Percentiles rank a stretch among this genome's conserved stretches.
Conservation (phyloP, 1,139 yeast genomes). For the Geotrichum fermentans region DNA sequence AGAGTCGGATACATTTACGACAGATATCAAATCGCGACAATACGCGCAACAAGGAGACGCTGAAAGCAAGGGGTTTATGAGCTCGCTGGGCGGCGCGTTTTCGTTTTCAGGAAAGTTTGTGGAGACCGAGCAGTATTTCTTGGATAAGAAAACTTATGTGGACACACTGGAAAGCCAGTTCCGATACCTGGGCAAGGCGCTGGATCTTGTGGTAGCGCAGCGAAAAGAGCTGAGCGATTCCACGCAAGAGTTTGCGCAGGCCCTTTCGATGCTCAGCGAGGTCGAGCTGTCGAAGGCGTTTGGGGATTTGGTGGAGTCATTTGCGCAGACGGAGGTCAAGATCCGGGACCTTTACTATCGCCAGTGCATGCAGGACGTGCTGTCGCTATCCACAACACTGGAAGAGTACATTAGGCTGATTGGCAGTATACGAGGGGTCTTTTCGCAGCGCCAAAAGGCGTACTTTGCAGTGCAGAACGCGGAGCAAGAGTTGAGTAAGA, state of each 20-base stretch:
- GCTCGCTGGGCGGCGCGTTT: constrained; percentile 52
- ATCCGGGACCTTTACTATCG: constrained; percentile 74
- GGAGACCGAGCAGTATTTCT: constrained; percentile 78
- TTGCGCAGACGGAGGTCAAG: constrained; percentile 67
- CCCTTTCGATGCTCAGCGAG: constrained; percentile 56
- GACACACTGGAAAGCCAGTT: constrained; percentile 73
- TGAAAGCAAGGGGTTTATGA: constrained; percentile 48
- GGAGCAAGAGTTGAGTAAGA: constrained; percentile 47
- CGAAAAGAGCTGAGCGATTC: constrained; percentile 66
- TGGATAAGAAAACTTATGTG: constrained; percentile 61
- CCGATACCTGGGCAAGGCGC: constrained; percentile 60
- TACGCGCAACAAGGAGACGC: constrained; percentile 17
- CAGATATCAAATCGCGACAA: constrained; percentile 40
- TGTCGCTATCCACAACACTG: constrained; percentile 79
- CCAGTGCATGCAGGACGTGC: constrained; percentile 76
- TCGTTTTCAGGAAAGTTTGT: constrained; percentile 53
- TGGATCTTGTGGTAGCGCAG: constrained; percentile 72
- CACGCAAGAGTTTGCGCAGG: constrained; percentile 57
- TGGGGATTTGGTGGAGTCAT: constrained; percentile 53
- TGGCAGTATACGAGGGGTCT: constrained; percentile 67
- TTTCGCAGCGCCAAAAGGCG: constrained; percentile 69
- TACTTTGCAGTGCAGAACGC: constrained; percentile 56
- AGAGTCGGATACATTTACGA: constrained; percentile 66
- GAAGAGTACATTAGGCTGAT: constrained; percentile 83
- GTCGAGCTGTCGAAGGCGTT: constrained; percentile 71